These are phyloP conservation scores for Daldinia sp. DNA, from an alignment of 2,329 filamentous ascomycete species.

Conservation along the genomic window DNA sequence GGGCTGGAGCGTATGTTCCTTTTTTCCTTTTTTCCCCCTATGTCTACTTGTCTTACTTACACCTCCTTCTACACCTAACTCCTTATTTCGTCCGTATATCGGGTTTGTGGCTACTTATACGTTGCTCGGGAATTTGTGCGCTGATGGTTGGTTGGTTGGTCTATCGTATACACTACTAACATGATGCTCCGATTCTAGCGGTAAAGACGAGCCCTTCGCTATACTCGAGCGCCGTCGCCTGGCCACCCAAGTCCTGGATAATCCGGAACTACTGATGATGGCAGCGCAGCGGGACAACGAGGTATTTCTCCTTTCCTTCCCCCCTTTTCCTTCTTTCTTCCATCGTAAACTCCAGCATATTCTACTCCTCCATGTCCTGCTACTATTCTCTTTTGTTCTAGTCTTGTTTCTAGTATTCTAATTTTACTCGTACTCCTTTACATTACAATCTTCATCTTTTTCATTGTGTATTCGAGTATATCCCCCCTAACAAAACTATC, in stretches of 20 bases:
- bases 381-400: neutral
- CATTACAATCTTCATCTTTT: neutral
- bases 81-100: neutral
- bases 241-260: constrained; percentile 63
- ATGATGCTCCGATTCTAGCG: neutral
- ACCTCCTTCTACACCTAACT: neutral
- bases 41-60: neutral
- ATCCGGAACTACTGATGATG: constrained; percentile 67
- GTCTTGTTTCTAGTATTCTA: neutral
- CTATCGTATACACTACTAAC: neutral
- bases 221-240: constrained; percentile 55
- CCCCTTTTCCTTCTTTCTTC: neutral
- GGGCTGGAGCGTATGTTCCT: constrained; percentile 25
- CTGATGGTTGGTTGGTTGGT: no score
- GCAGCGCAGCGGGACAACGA: constrained; percentile 62
- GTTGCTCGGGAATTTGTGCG: neutral
- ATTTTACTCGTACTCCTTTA: neutral
- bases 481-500: neutral
- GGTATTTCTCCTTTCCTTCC: constrained; percentile 50
- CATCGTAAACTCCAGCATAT: neutral
- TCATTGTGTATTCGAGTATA: neutral
- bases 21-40: neutral
- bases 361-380: neutral
- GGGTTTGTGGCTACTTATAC: neutral
- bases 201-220: constrained; percentile 52